phyloP scores from a whole-genome alignment of 306 rosid species.

The Acacia acuminata region DNA sequence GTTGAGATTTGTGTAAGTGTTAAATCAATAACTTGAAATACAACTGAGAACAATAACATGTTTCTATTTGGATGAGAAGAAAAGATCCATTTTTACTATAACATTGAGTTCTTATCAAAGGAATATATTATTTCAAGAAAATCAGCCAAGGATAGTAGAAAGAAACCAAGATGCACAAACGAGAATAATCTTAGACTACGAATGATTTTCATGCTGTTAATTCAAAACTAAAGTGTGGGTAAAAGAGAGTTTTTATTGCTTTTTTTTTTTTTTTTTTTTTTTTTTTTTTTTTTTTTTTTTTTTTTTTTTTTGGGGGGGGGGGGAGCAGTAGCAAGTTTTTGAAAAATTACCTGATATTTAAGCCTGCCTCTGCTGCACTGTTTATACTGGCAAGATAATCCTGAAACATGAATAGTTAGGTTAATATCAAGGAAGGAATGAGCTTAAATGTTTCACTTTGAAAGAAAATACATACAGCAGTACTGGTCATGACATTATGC shows the following conservation, averaged over 20 bases:
- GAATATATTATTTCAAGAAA: background rate
- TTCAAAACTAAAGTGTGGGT: background rate
- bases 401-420: constrained; percentile 51
- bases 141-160: background rate
- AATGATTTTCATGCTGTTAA: background rate
- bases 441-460: constrained; percentile 2
- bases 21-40: background rate
- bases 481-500: constrained; percentile 73
- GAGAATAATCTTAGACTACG: background rate
- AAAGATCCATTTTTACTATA: constrained; percentile 3
- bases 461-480: constrained; percentile 67
- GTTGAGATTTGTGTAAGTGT: constrained; percentile 3
- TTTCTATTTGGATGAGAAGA: background rate
- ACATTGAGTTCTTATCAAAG: background rate
- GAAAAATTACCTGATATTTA: constrained; percentile 73
- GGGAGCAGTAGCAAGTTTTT: constrained; percentile 27
- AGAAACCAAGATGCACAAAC: background rate
- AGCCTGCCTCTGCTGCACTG: constrained; percentile 64
- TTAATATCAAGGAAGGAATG: constrained; percentile 33
- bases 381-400: constrained; percentile 94
- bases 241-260: no score
- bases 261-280: no score
- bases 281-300: no score
- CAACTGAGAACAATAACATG: background rate
- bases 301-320: no score